Evolutionary conservation across 2,329 filamentous ascomycete genomes (phyloP).

Genomic region (Sclerotinia nivalis): DNA sequence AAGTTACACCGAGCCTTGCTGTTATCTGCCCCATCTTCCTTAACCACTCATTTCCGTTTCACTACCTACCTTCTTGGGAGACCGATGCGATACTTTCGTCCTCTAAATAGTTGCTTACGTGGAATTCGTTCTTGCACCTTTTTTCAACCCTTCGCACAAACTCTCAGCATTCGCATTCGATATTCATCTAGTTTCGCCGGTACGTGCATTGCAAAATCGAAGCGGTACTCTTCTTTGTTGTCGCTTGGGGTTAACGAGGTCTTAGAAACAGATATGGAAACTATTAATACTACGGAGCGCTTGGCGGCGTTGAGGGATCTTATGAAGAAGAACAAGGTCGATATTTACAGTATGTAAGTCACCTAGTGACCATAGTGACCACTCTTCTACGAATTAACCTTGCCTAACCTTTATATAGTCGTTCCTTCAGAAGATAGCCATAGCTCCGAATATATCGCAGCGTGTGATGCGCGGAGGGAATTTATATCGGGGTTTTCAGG

Average conservation of each 20-base stretch:
- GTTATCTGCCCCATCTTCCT: constrained; percentile 23
- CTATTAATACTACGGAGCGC: constrained; percentile 75
- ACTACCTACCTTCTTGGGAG: constrained; percentile 20
- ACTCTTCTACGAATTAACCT: constrained; percentile 24
- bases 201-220: constrained; percentile 18
- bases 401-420: constrained; percentile 57
- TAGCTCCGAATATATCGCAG: constrained; percentile 95
- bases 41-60: constrained; percentile 16
- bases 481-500: constrained; percentile 94
- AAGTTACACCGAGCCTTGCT: background rate
- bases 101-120: constrained; percentile 31
- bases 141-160: constrained; percentile 26
- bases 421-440: constrained; percentile 97
- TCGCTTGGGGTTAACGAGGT: background rate
- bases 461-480: constrained; percentile 87
- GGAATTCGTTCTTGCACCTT: constrained; percentile 17
- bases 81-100: constrained; percentile 36
- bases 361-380: constrained; percentile 32
- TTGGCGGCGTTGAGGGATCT: constrained; percentile 75
- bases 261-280: constrained; percentile 60
- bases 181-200: constrained; percentile 30
- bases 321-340: constrained; percentile 84
- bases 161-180: constrained; percentile 33
- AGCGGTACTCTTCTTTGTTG: constrained; percentile 13
- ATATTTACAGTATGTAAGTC: constrained; percentile 78